Base-by-base conservation (phyloP, 1,139 yeast species). In the Protomyces gravidus region DNA sequence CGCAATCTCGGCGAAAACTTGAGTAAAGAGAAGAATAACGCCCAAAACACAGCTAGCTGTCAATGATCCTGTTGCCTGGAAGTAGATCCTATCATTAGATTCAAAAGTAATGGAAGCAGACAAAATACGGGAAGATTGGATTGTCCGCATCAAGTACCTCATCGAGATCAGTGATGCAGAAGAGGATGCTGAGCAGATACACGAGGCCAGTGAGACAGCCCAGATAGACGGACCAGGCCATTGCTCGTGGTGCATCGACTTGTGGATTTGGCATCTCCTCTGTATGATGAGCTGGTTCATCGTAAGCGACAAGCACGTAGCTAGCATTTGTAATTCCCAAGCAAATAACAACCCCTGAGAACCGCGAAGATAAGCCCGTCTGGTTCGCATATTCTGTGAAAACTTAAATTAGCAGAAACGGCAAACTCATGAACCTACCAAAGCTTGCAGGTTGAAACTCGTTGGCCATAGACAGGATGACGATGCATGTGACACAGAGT, bases 231-330 rank as follows among this genome's bases (percentile, higher is more conserved):
- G 94, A 81, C 59, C 80, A 76, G 1, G 85, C 73, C 68, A 87
- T 82, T 3, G 95, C 95, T 63, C 80, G 80, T n/a, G 95, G 90
- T 70, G 88, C 84, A 60, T 83, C 84, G 64, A 76, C 92, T 17
- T 53, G 51, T 6, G 58, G 51, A 40, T 77, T 77, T 65, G 82
- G 82, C 13, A 87, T 92, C 71, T 87, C 95, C 69, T 87, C 95
- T 36, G 89, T 82, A 76, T 87, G 80, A 5, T 92, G 84, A 17
- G 89, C 87, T 27, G 88, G 75, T 80, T 87, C 83, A 27, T 92
- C 92, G 69, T 85, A 87, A 0, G 95, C 95, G 63, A 87, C 86
- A 67, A 86, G 75, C 26, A 92, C 86, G 70, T 86, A 86, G 46
- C 86, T 83, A 0, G 90, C 82, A 65, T 87, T 85, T 69, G 86